Conservation (phyloP, 2,329 filamentous ascomycete genomes). For the Emericellopsis atlantica region DNA sequence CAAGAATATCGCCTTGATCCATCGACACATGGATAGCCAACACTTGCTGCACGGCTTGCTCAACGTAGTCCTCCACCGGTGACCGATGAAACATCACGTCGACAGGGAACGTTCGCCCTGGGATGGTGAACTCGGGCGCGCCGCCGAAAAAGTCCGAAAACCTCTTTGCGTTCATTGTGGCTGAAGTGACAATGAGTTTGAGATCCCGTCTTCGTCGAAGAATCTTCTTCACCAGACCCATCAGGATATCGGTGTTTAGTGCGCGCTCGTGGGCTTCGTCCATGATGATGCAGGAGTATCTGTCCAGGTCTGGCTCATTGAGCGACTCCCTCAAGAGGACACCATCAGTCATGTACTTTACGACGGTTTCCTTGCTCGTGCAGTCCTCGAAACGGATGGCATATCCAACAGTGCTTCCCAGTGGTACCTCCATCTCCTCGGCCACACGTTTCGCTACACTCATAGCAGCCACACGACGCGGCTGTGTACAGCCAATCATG, state of each 20-base stretch:
- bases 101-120: constrained; percentile 90
- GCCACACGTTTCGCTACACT: constrained; percentile 96
- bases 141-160: constrained; percentile 95
- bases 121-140: constrained; percentile 92
- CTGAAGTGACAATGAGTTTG: constrained; percentile 94
- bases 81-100: constrained; percentile 93
- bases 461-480: constrained; percentile 94
- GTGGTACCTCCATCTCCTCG: constrained; percentile 92
- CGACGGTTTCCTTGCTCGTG: constrained; percentile 85
- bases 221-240: constrained; percentile 97
- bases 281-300: constrained; percentile 98
- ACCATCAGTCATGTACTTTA: constrained; percentile 99
- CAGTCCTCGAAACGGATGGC: constrained; percentile 98
- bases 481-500: constrained; percentile 94
- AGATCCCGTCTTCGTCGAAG: constrained; percentile 78
- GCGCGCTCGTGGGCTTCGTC: constrained; percentile 97
- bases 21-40: constrained; percentile 94
- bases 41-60: constrained; percentile 91
- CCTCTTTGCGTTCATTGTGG: constrained; percentile 94
- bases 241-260: constrained; percentile 90
- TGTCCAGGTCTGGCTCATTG: constrained; percentile 83
- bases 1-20: constrained; percentile 81
- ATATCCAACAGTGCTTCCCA: constrained; percentile 84
- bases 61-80: constrained; percentile 94
- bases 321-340: constrained; percentile 87